Percentiles rank a stretch among this genome's conserved stretches.
Conservation (phyloP, 2,329 filamentous ascomycete species). For the Didymella arachidicola region DNA sequence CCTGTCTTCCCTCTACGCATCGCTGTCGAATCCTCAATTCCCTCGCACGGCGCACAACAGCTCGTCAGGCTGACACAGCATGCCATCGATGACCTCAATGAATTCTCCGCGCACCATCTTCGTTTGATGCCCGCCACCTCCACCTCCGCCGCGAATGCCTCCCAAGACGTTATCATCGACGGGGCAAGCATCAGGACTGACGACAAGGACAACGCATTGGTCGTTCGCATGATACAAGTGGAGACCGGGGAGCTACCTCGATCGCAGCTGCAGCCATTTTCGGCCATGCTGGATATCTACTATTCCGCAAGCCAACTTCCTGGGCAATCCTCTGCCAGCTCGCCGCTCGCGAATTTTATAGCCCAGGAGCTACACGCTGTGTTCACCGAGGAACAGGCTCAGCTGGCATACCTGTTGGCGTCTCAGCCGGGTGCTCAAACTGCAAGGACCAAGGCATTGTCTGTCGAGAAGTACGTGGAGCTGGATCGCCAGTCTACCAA, state of each 20-base stretch:
- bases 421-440: conserved; percentile 53
- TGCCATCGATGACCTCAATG: conserved; percentile 84
- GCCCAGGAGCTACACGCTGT: conserved; percentile 78
- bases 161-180: conserved; percentile 42
- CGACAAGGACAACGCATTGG: conserved; percentile 67
- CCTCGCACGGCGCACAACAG: conserved; percentile 72
- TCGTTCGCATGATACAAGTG: conserved; percentile 73
- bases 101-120: conserved; percentile 84
- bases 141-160: conserved; percentile 41
- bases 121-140: conserved; percentile 68
- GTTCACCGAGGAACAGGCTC: conserved; percentile 88
- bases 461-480: conserved; percentile 57
- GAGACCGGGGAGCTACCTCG: conserved; percentile 61
- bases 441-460: conserved; percentile 61
- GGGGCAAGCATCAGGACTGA: conserved; percentile 40
- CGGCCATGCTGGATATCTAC: conserved; percentile 76
- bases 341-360: conserved; percentile 77
- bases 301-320: conserved; percentile 76
- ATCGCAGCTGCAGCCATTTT: conserved; percentile 72
- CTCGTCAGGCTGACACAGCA: conserved; percentile 84
- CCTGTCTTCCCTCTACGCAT: conserved; percentile 89
- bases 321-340: conserved; percentile 72
- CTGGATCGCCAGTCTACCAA: conserved; percentile 75
- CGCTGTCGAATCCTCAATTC: conserved; percentile 74
- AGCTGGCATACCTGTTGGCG: conserved; percentile 64